Conservation (phyloP, 805 yeast genomes). For the Candida ponderosae region DNA sequence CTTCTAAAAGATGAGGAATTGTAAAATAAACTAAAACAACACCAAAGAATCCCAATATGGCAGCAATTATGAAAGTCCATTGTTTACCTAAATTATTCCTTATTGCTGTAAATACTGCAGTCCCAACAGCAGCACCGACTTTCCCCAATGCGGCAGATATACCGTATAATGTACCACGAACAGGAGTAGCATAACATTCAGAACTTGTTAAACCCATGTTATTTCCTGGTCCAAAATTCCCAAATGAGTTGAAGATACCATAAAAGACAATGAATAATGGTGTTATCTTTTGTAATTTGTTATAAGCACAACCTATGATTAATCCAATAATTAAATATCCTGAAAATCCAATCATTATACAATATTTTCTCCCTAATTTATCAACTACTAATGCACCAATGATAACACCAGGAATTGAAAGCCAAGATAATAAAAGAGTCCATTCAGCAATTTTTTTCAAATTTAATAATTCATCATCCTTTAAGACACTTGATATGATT, state of each 20-base stretch:
- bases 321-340: slow-evolving; percentile 70
- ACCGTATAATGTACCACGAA: slow-evolving; percentile 72
- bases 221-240: slow-evolving; percentile 77
- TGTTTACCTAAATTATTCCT: slow-evolving; percentile 52
- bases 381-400: slow-evolving; percentile 64
- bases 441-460: slow-evolving; percentile 62
- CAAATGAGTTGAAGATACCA: slow-evolving; percentile 62
- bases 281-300: slow-evolving; percentile 45
- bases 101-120: slow-evolving; percentile 64
- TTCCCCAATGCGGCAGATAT: slow-evolving; percentile 75
- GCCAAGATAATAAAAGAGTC: slow-evolving; percentile 56
- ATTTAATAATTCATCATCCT: slow-evolving; percentile 27
- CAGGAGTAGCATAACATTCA: slow-evolving; percentile 69
- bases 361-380: slow-evolving; percentile 61
- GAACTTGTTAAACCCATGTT: slow-evolving; percentile 61
- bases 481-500: slow-evolving; percentile 49
- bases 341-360: slow-evolving; percentile 60
- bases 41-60: slow-evolving; percentile 62
- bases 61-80: slow-evolving; percentile 80
- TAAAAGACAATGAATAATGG: slow-evolving; percentile 64
- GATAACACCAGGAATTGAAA: slow-evolving; percentile 67
- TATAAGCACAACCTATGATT: slow-evolving; percentile 59
- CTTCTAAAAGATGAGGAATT: slow-evolving; percentile 62
- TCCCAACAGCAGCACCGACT: slow-evolving; percentile 81
- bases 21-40: slow-evolving; percentile 49